These are phyloP conservation scores for Fusarium incarnatum DNA, from an alignment of 2,329 filamentous ascomycete species.

Conservation along the genomic window DNA sequence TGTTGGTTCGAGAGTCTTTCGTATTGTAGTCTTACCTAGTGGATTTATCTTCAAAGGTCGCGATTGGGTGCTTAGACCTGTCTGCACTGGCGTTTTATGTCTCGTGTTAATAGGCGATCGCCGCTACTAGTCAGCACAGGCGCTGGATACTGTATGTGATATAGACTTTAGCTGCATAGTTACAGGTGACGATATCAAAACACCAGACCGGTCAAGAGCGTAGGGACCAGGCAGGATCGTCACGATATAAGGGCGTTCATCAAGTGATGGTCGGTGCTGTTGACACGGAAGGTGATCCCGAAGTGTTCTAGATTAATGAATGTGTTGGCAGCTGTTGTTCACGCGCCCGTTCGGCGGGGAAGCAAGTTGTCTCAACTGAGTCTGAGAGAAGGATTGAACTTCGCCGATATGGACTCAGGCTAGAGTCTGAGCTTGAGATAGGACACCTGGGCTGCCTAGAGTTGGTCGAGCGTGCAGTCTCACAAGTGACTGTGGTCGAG, in stretches of 20 bases:
- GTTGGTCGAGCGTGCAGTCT: no score
- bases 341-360: background rate
- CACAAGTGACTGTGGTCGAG: background rate
- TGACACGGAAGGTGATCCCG: background rate
- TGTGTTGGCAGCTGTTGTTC: background rate
- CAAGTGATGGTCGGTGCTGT: background rate
- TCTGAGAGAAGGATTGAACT: background rate
- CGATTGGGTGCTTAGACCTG: slow-evolving; percentile 28
- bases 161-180: slow-evolving; percentile 20
- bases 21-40: background rate
- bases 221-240: background rate
- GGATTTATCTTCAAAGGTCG: slow-evolving; percentile 7
- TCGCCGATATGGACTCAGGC: background rate
- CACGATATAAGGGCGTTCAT: background rate
- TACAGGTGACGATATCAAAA: background rate
- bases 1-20: background rate
- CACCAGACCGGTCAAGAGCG: background rate
- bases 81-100: slow-evolving; percentile 22
- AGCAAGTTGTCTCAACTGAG: background rate
- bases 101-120: slow-evolving; percentile 19
- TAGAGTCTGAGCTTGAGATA: background rate
- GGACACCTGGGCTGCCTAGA: background rate
- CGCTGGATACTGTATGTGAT: slow-evolving; percentile 25
- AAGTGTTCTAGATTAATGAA: background rate
- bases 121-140: slow-evolving; percentile 5